A percentile compares a stretch with the other conserved stretches of the same genome.
Conservation (phyloP, 225 moss, liverwort and hornwort species). For the Takakia lepidozioides region DNA sequence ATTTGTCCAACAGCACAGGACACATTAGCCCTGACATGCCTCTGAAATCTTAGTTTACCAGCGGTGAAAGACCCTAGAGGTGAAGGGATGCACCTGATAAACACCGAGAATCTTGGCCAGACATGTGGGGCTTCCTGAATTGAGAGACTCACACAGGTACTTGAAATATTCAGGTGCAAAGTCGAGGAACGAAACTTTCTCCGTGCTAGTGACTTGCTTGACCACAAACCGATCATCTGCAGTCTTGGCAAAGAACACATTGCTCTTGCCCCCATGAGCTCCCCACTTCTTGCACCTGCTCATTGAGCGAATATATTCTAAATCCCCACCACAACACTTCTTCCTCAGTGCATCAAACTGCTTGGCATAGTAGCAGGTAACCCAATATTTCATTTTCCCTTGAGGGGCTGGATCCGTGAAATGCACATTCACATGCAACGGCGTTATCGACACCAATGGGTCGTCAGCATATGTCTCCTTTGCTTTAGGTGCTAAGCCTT, state of each 20-base stretch:
- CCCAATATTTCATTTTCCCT: slow-evolving; percentile 69
- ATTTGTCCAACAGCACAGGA: no score
- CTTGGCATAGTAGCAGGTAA: slow-evolving; percentile 82
- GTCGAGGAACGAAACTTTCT: slow-evolving; percentile 78
- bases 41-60: no score
- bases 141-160: slow-evolving; percentile 72
- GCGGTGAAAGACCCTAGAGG: no score
- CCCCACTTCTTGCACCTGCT: slow-evolving; percentile 94
- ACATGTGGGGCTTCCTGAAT: slow-evolving; percentile 78
- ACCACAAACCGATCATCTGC: slow-evolving; percentile 94
- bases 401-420: slow-evolving; percentile 51
- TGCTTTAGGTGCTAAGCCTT: slow-evolving; percentile 18
- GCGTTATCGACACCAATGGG: not conserved
- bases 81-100: slow-evolving; percentile 57
- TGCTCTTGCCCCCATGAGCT: slow-evolving; percentile 97
- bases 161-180: slow-evolving; percentile 91
- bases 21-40: no score
- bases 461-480: slow-evolving; percentile 19
- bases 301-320: slow-evolving; percentile 77
- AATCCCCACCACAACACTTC: slow-evolving; percentile 71
- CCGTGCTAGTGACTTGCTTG: slow-evolving; percentile 91
- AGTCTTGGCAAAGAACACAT: slow-evolving; percentile 93
- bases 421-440: slow-evolving; percentile 29
- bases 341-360: slow-evolving; percentile 83
- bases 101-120: slow-evolving; percentile 93